These are phyloP conservation scores for Tetrahymena malaccensis DNA, from an alignment of 73 alveolate species.

Conservation along the genomic window DNA sequence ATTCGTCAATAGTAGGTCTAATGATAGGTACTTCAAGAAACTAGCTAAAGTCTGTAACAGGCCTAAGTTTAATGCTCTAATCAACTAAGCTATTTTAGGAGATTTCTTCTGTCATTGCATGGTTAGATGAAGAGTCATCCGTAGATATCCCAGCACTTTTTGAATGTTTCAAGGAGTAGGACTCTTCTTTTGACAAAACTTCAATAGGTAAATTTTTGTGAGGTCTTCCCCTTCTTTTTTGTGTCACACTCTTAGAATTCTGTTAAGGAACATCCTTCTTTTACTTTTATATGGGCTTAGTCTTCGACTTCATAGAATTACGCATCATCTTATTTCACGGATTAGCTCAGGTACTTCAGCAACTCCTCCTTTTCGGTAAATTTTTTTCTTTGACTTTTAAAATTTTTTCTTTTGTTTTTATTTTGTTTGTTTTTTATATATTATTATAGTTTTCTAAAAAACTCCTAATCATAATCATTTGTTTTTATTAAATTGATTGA, in stretches of 20 bases:
- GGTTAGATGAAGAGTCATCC: not conserved
- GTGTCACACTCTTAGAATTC: not conserved
- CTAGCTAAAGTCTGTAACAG: not conserved
- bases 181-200: not conserved
- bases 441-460: not conserved
- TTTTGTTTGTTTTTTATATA: not conserved
- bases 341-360: not conserved
- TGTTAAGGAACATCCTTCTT: not conserved
- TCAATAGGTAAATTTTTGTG: not conserved
- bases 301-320: not conserved
- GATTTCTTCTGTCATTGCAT: not conserved
- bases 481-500: not conserved
- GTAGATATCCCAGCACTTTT: not conserved
- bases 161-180: not conserved
- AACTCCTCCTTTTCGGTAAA: not conserved
- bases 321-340: not conserved
- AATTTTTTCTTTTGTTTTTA: not conserved
- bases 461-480: not conserved
- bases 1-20: slow-evolving; percentile 50
- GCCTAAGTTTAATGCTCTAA: not conserved
- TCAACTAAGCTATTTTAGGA: not conserved
- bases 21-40: slow-evolving; percentile 20
- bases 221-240: not conserved
- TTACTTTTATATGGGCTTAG: not conserved
- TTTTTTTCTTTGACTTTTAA: not conserved